Evolutionary conservation across 306 rosid genomes (phyloP).

Genomic region (Alnus glutinosa): DNA sequence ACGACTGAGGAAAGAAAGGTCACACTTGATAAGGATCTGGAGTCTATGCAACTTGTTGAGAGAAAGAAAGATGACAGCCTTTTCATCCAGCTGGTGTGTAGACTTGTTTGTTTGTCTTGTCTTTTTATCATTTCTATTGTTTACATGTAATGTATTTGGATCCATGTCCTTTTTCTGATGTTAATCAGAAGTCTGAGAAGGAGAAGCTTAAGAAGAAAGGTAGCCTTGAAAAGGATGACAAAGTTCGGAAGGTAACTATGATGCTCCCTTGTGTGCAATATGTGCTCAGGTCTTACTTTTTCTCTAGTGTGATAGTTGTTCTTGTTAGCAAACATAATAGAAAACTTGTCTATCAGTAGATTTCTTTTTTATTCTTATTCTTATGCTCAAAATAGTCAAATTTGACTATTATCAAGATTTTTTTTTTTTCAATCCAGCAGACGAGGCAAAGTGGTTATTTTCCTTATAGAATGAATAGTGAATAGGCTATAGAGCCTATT

Average conservation of each 20-base stretch:
- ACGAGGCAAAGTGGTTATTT: too few species aligned
- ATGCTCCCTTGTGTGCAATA: neutral
- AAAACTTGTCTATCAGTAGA: too few species aligned
- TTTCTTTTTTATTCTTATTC: too few species aligned
- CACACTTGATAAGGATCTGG: conserved; percentile 8
- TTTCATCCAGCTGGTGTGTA: neutral
- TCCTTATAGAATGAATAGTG: too few species aligned
- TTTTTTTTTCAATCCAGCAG: too few species aligned
- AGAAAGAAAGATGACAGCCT: conserved; percentile 5
- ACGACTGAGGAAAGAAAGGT: neutral
- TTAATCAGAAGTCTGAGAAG: neutral
- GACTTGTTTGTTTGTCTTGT: neutral
- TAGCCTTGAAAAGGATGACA: conserved; percentile 5
- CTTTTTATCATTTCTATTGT: neutral
- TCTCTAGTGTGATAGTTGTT: neutral
- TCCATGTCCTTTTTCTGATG: neutral
- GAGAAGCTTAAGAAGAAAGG: conserved; percentile 15
- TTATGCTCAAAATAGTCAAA: too few species aligned
- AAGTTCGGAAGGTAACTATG: conserved; percentile 6
- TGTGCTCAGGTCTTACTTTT: neutral
- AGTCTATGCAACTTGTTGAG: neutral
- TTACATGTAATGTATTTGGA: neutral
- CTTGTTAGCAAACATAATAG: too few species aligned
- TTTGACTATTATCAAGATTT: too few species aligned
- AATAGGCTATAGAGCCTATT: too few species aligned